Base-by-base conservation (phyloP, 345 rosid species). In the Rhodamnia rubescens region DNA sequence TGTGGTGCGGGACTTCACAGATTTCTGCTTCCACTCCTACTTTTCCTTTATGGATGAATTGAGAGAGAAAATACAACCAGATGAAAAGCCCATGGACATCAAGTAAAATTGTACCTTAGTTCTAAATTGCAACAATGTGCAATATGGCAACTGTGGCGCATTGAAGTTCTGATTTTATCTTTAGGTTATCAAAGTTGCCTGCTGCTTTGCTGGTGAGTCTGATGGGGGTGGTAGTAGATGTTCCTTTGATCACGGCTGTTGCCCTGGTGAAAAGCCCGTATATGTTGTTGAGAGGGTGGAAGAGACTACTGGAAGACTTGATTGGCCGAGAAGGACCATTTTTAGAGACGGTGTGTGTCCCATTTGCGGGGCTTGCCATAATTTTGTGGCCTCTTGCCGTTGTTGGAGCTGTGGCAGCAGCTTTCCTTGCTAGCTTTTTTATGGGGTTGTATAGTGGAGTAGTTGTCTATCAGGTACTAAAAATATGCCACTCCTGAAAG, bases 271-370 rank as follows among this genome's bases (percentile, higher is more conserved):
- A 93, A 91, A 94, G 97, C 85, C 99, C 98, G 2, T 94, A 88
- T 83, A 95, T 95, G 99, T 86, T 95, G 87, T 89, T 94, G 82
- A 91, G 53, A 91, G 99, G 98, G 84, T 95, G 98, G 98, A 95
- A 92, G 90, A 92, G 98, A 90, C 91, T 95, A 14, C 84, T 96
- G 36, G 98, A 96, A 89, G 98, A 96, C 87, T 90, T 95, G 90
- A 91, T 95, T 55, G 98, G 99, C 36, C 86, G 98, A 88, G 98
- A 96, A 85, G 98, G 99, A 47, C 98, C 98, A 1, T 96, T 96
- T 89, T 85, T 94, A 91, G 98, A 96, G 90, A 94, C 93, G 0
- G 95, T 92, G 1, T 96, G 99, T 87, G 97, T 95, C 87, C 98
- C 98, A 29, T 95, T 96, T 90, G 98, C 99, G 10, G 97, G 95